Evolutionary conservation across 1,139 yeast species (phyloP), one percentile per base, ranked within the genome.

Genomic region (Meyerozyma smithsonii): DNA sequence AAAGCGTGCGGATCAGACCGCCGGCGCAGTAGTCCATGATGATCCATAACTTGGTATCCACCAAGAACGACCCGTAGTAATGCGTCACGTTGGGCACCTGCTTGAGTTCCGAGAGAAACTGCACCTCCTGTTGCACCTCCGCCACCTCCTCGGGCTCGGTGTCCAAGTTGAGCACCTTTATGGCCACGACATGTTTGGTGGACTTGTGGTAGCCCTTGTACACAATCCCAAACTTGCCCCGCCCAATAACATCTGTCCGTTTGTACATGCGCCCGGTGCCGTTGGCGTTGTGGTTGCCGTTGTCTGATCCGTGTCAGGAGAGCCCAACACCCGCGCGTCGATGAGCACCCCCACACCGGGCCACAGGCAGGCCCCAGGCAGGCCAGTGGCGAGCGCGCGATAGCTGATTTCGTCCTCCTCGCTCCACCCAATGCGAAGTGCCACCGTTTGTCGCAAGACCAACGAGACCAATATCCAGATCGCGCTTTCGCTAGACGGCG

Each of bases 1-100:
- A 69, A 39, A 94, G 66, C 1, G 97, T 87, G 41, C 98, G 70
- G 37, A 94, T 78, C 0, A 96, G 86, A 0, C 99, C 99, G 11
- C 98, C 99, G 1, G 96, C 95, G 61, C 98, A 92, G 56, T 86
- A 79, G 57, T 94, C 98, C 97, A 94, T 94, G 42, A 94, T 81
- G 58, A 94, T 90, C 98, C 99, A 94, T 28, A 94, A 68, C 55
- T 87, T 84, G 8, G 97, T 85, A 37, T 92, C 97, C 46, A 81
- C 78, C 32, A 94, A 62, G 48, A 84, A 85, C 0, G 95, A 84
- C 1, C 97, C 97, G 57, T 85, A 86, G 62, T 94, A 94, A 49
- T 84, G 90, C 3, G 96, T 89, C 37, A 94, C 89, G 51, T 94
- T 94, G 20, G 96, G 96, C 3, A 84, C 84, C 42, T 79, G 81